These are phyloP conservation scores for Komagataella pseudopastoris DNA, from an alignment of 805 yeast genomes.

Conservation along the genomic window DNA sequence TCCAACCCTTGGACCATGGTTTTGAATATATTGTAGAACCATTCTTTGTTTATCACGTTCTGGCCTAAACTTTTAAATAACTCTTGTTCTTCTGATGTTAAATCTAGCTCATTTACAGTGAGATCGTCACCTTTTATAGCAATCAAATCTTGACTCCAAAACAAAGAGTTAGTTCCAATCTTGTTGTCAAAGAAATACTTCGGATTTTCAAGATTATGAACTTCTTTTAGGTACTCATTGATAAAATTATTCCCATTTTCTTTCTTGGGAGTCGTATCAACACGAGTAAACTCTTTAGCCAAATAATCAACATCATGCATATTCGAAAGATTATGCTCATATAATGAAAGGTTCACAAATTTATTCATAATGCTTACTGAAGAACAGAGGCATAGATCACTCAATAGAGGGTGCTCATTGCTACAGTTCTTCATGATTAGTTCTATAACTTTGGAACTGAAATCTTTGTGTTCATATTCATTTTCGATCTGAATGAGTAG, in stretches of 20 bases:
- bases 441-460: conserved; percentile 24
- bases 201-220: conserved; percentile 32
- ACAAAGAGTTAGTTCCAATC: conserved; percentile 51
- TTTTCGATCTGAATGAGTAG: conserved; percentile 37
- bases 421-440: conserved; percentile 32
- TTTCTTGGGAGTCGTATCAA: conserved; percentile 27
- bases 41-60: conserved; percentile 30
- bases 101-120: conserved; percentile 8
- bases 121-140: conserved; percentile 26
- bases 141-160: conserved; percentile 50
- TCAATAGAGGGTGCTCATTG: conserved; percentile 9
- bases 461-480: conserved; percentile 28
- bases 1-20: conserved; percentile 57
- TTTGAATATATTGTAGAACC: conserved; percentile 40
- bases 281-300: conserved; percentile 20
- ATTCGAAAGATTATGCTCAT: conserved; percentile 31
- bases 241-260: conserved; percentile 18
- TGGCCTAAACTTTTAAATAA: conserved; percentile 30
- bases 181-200: conserved; percentile 44
- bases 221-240: conserved; percentile 33
- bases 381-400: background rate
- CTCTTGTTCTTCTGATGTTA: conserved; percentile 27
- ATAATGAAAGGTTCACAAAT: conserved; percentile 27
- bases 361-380: conserved; percentile 23
- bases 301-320: conserved; percentile 23